Percentiles rank a stretch among this genome's conserved stretches.
phyloP scores from a whole-genome alignment of 1,284 basidiomycete genomes.

The Nidula niveotomentosa region DNA sequence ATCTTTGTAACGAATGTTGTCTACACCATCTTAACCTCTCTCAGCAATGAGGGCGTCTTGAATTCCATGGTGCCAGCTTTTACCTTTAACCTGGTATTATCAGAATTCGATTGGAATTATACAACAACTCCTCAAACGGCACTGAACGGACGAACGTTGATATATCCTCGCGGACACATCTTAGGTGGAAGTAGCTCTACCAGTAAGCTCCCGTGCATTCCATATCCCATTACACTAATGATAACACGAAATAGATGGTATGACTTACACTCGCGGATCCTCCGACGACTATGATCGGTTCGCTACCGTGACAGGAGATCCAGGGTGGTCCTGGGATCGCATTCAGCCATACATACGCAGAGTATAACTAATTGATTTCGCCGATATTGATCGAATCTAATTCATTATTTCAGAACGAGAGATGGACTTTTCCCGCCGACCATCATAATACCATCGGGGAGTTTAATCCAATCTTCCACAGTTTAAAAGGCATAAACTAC shows the following conservation, averaged over 20 bases:
- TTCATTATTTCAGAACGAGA: constrained; percentile 22
- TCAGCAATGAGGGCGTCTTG: constrained; percentile 1
- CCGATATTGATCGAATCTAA: not conserved
- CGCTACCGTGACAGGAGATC: constrained; percentile 33
- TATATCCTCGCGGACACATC: constrained; percentile 29
- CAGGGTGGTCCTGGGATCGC: constrained; percentile 38
- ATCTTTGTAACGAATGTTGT: not conserved
- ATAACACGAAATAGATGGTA: constrained; percentile 26
- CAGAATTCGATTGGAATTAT: constrained; percentile 32
- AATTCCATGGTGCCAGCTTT: constrained; percentile 11
- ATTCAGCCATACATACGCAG: constrained; percentile 32
- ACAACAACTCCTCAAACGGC: constrained; percentile 28
- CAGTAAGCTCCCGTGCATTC: constrained; percentile 22
- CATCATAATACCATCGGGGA: constrained; percentile 25
- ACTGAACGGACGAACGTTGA: constrained; percentile 22
- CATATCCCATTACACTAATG: not conserved
- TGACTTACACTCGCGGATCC: constrained; percentile 40
- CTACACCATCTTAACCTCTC: not conserved
- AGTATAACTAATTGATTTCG: constrained; percentile 15
- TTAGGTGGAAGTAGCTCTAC: constrained; percentile 36
- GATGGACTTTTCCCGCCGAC: constrained; percentile 23
- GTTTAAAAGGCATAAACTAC: constrained; percentile 23
- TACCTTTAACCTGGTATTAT: constrained; percentile 4
- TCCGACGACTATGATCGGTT: constrained; percentile 37
- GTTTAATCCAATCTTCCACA: constrained; percentile 26